These are phyloP conservation scores for Massarina eburnea DNA, from an alignment of 2,329 filamentous ascomycete species.

Conservation along the genomic window DNA sequence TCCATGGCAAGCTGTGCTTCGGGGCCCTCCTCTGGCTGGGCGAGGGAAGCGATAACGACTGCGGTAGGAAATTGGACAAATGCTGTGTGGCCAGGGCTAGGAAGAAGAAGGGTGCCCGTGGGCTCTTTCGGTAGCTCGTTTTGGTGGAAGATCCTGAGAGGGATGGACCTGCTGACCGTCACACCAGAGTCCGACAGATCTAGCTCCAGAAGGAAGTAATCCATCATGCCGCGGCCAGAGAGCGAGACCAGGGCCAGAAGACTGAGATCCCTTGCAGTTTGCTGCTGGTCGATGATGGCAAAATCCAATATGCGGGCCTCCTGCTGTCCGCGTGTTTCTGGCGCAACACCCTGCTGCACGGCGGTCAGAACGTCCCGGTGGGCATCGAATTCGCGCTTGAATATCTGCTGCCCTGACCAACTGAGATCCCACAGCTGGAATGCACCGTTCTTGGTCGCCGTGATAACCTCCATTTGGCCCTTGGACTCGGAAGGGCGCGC, in stretches of 20 bases:
- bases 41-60: constrained; percentile 74
- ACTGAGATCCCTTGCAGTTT: constrained; percentile 35
- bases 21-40: constrained; percentile 67
- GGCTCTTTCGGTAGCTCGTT: constrained; percentile 38
- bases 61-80: constrained; percentile 80
- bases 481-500: constrained; percentile 71
- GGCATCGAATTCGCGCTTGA: constrained; percentile 71
- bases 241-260: constrained; percentile 38
- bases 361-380: constrained; percentile 65
- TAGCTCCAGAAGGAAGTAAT: constrained; percentile 77
- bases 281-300: constrained; percentile 57
- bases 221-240: constrained; percentile 40
- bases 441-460: constrained; percentile 74
- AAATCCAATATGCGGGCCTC: constrained; percentile 80
- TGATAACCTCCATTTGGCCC: constrained; percentile 82
- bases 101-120: constrained; percentile 66
- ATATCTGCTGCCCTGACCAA: constrained; percentile 79
- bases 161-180: constrained; percentile 67
- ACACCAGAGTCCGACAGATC: constrained; percentile 57
- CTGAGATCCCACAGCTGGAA: constrained; percentile 87
- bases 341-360: constrained; percentile 57
- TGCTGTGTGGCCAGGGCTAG: constrained; percentile 75
- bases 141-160: constrained; percentile 58
- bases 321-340: constrained; percentile 52
- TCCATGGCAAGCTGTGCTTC: constrained; percentile 69